Base-by-base conservation (phyloP, 352 stramenopile genomes). In the Globisporangium acanthophoron region DNA sequence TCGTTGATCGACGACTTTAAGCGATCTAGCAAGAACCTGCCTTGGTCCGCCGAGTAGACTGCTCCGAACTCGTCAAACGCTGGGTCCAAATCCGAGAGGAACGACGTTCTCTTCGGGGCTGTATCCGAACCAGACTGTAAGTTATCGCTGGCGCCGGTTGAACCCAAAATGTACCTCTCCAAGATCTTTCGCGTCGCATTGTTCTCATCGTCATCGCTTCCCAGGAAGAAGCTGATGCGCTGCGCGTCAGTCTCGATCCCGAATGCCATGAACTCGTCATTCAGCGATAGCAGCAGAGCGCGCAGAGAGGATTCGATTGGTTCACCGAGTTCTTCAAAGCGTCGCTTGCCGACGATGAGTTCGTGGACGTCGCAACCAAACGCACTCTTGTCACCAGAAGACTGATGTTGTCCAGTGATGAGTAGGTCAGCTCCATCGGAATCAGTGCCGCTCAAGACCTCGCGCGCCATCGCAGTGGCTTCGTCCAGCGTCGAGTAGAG, bases 171-270 rank as follows among this genome's bases (percentile, higher is more conserved):
- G 46, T 91, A 95, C 20, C 78, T 83, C 18, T 80, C 61, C 41
- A 94, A 51, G 3, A 87, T 67, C 11, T 59, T 63, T 41, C 71
- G 73, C 16, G 69, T 76, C 13, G 73, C 47, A 44, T 70, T 70
- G 29, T 74, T 64, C 20, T 66, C 61, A 21, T 67, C 63, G 18
- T 87, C 70, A 12, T 80, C 70, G 13, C 62, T 74, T 2, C 81
- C 81, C 11, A 93, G 57, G 24, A 90, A 87, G 52, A 93, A 93
- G 50, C 78, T 87, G 24, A 88, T 61, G 0, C 70, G 78, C 41
- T 92, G 78, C 5, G 70, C 59, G 40, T 70, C 62, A 1, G 73
- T 85, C 46, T 93, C 81, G 54, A 93, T 90, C 29, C 79, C 84
- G 60, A 88, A 92, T n/a, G 74, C 71, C 50, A 59, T 62, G 53